Conservation (phyloP, 805 yeast genomes). For the Hanseniaspora jakobsenii region DNA sequence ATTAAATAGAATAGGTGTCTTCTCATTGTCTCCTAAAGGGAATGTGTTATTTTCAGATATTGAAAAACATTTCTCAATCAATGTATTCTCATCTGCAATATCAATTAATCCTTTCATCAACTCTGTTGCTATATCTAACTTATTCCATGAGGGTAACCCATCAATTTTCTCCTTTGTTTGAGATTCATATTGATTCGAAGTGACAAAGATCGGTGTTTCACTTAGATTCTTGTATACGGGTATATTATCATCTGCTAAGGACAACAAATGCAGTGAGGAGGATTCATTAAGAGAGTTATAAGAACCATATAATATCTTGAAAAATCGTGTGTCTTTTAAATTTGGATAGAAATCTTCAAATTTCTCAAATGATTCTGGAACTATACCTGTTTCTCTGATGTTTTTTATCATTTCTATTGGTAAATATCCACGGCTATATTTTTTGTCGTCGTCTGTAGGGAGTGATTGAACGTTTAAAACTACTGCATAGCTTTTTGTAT, state of each 20-base stretch:
- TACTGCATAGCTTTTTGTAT: slow-evolving; percentile 55
- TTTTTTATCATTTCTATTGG: slow-evolving; percentile 28
- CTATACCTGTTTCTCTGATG: slow-evolving; percentile 23
- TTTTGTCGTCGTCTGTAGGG: slow-evolving; percentile 20
- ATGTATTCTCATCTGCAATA: not conserved
- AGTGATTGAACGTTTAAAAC: slow-evolving; percentile 46
- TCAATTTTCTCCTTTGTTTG: not conserved
- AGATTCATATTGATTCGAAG: slow-evolving; percentile 10
- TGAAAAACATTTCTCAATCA: slow-evolving; percentile 6
- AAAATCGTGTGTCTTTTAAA: slow-evolving; percentile 23
- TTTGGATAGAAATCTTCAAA: slow-evolving; percentile 23
- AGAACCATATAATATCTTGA: slow-evolving; percentile 32
- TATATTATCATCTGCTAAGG: slow-evolving; percentile 6
- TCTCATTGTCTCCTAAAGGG: not conserved
- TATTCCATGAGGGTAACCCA: slow-evolving; percentile 1
- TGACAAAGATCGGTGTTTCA: not conserved
- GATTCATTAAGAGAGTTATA: not conserved
- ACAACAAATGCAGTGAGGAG: not conserved
- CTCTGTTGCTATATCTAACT: not conserved
- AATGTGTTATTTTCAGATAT: slow-evolving; percentile 4
- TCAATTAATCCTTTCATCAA: not conserved
- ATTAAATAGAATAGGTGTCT: not conserved
- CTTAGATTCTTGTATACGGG: slow-evolving; percentile 3
- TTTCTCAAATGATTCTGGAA: slow-evolving; percentile 20
- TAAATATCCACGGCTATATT: slow-evolving; percentile 35